Conservation (phyloP, 176 grass and related monocot species). For the Echinochloa phyllopogon region DNA sequence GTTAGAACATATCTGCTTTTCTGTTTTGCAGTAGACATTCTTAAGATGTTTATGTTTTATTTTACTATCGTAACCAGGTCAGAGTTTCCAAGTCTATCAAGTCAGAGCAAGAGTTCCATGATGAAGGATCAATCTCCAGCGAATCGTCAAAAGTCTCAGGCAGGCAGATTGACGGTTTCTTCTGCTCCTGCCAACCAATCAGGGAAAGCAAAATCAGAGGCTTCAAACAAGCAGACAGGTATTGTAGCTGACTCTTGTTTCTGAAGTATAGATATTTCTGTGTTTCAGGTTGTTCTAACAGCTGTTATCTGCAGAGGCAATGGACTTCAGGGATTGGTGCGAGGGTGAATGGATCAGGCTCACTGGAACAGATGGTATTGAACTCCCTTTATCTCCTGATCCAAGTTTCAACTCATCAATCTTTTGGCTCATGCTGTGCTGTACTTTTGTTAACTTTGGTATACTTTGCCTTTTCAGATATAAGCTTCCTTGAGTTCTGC, state of each 20-base stretch:
- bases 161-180: conserved; percentile 49
- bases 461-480: conserved; percentile 57
- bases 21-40: neutral
- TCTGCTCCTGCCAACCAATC: conserved; percentile 38
- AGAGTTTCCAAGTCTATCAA: conserved; percentile 67
- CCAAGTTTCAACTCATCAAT: conserved; percentile 16
- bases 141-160: conserved; percentile 67
- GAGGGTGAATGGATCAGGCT: conserved; percentile 84
- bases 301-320: conserved; percentile 68
- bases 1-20: neutral
- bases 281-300: conserved; percentile 31
- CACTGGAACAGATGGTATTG: conserved; percentile 83
- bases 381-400: conserved; percentile 32
- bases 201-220: conserved; percentile 63
- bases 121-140: conserved; percentile 58
- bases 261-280: conserved; percentile 4
- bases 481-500: conserved; percentile 93
- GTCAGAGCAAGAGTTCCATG: conserved; percentile 50
- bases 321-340: conserved; percentile 91
- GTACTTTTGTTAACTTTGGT: conserved; percentile 3
- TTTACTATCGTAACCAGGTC: conserved; percentile 53
- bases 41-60: conserved; percentile 38
- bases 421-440: neutral
- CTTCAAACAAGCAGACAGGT: conserved; percentile 80
- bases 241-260: conserved; percentile 7